Percentiles rank a stretch among this genome's conserved stretches.
phyloP scores from a whole-genome alignment of 148 eudicot genomes.

The Chenopodium quinoa region DNA sequence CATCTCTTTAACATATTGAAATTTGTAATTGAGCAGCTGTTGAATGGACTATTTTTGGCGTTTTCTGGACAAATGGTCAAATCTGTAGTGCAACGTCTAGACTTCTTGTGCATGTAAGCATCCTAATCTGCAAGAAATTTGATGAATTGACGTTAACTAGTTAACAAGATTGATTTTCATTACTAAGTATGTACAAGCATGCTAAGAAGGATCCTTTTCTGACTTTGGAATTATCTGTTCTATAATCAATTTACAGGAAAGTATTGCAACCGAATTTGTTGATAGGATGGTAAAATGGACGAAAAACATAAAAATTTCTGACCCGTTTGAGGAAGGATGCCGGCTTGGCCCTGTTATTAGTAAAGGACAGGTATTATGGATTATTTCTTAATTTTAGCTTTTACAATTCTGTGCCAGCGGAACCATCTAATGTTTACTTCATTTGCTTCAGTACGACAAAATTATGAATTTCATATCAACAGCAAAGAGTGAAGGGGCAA shows the following conservation, averaged over 20 bases:
- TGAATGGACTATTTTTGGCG: constrained; percentile 92
- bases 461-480: constrained; percentile 66
- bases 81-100: constrained; percentile 99
- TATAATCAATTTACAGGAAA: constrained; percentile 56
- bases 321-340: constrained; percentile 97
- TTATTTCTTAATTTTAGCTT: not conserved
- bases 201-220: not conserved
- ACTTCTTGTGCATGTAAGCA: constrained; percentile 78
- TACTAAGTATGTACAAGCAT: not conserved
- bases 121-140: not conserved
- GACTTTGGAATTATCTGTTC: not conserved
- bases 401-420: constrained; percentile 1
- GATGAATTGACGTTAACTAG: not conserved
- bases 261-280: constrained; percentile 72
- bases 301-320: constrained; percentile 82
- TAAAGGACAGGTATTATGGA: constrained; percentile 65
- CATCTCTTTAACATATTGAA: constrained; percentile 1
- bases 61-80: constrained; percentile 99
- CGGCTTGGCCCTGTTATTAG: constrained; percentile 95
- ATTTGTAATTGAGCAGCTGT: constrained; percentile 56
- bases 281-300: constrained; percentile 84
- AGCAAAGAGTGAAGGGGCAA: constrained; percentile 94
- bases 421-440: constrained; percentile 20
- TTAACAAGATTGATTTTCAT: not conserved
- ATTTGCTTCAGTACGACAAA: constrained; percentile 73